phyloP scores from a whole-genome alignment of 371 early-diverging fungal species.

The Mucor ambiguus region DNA sequence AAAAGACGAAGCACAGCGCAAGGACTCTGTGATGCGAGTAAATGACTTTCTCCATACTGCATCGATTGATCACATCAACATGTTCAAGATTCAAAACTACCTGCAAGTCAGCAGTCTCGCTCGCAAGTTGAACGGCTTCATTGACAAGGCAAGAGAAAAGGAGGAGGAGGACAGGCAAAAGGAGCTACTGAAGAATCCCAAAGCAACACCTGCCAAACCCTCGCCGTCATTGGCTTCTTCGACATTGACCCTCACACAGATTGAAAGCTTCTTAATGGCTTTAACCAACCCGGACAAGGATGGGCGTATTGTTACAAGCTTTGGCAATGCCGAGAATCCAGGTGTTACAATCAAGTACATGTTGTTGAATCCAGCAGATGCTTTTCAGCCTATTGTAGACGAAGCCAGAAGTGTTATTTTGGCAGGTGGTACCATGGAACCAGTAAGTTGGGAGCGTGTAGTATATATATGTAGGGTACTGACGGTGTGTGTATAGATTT shows the following conservation, averaged over 20 bases:
- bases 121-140: constrained; percentile 67
- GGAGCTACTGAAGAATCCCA: constrained; percentile 14
- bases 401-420: constrained; percentile 86
- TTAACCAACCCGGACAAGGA: constrained; percentile 68
- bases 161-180: constrained; percentile 28
- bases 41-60: constrained; percentile 75
- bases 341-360: constrained; percentile 66
- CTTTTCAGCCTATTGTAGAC: constrained; percentile 78
- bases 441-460: constrained; percentile 50
- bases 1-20: constrained; percentile 9
- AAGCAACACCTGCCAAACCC: constrained; percentile 1
- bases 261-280: constrained; percentile 62
- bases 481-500: constrained; percentile 23
- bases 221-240: constrained; percentile 22
- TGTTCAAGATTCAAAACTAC: constrained; percentile 80
- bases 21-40: constrained; percentile 50
- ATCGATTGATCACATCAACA: constrained; percentile 83
- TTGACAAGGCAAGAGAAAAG: constrained; percentile 50
- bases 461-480: background rate
- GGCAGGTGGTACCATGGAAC: constrained; percentile 98
- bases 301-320: constrained; percentile 67
- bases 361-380: constrained; percentile 84
- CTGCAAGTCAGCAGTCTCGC: constrained; percentile 75
- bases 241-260: constrained; percentile 50
- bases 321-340: constrained; percentile 10